These are phyloP conservation scores for Lachancea fermentati DNA, from an alignment of 805 yeast species.

Conservation along the genomic window DNA sequence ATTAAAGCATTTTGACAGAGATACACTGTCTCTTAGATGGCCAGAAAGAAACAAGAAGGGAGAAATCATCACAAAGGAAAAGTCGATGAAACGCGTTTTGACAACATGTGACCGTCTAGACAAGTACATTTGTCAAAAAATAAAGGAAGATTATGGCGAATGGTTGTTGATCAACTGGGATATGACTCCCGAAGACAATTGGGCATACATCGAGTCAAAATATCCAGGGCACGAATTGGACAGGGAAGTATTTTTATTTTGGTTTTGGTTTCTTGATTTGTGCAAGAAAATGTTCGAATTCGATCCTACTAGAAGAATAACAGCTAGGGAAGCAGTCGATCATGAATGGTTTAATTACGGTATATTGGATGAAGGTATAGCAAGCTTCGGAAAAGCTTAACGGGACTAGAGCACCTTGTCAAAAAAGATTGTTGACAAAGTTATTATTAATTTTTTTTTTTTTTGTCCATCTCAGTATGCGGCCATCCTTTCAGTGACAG, in stretches of 20 bases:
- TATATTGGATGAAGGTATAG: conserved; percentile 48
- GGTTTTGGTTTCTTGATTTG: conserved; percentile 77
- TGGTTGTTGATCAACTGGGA: conserved; percentile 29
- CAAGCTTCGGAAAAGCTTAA: conserved; percentile 23
- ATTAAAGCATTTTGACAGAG: conserved; percentile 27
- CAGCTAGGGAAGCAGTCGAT: conserved; percentile 68
- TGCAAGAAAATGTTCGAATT: conserved; percentile 59
- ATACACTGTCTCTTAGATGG: conserved; percentile 22
- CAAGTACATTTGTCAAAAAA: conserved; percentile 23
- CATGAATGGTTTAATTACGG: conserved; percentile 80
- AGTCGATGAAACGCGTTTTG: conserved; percentile 29
- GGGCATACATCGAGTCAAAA: conserved; percentile 23
- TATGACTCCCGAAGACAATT: conserved; percentile 27
- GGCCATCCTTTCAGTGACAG: neutral
- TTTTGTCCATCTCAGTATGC: neutral
- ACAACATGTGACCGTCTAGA: conserved; percentile 29
- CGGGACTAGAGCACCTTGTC: too few species aligned
- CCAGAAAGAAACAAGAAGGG: conserved; percentile 28
- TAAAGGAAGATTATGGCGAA: conserved; percentile 25
- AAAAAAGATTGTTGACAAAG: too few species aligned
- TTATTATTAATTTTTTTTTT: too few species aligned
- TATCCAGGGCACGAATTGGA: conserved; percentile 29
- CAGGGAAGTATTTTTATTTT: conserved; percentile 64
- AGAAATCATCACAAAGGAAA: conserved; percentile 24
- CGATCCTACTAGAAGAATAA: conserved; percentile 66